Evolutionary conservation across 208 protist genomes (phyloP).

Genomic region (Trypanosomatidae sp.): DNA sequence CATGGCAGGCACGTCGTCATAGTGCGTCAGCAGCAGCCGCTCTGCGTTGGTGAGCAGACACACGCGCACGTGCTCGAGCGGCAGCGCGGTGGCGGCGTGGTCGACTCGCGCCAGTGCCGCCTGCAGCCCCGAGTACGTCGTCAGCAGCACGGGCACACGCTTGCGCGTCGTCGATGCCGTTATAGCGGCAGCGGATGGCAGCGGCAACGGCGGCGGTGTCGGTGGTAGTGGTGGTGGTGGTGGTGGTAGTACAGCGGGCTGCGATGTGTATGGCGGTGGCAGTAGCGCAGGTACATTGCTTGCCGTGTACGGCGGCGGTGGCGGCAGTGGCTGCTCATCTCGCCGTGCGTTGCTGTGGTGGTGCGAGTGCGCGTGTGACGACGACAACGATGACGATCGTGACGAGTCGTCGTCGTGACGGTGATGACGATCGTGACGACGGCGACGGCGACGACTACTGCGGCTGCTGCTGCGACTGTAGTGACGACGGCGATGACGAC

Average conservation of each 20-base stretch:
- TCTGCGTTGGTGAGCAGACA: slow-evolving; percentile 30
- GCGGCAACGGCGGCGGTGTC: slow-evolving; percentile 1
- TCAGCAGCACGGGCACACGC: slow-evolving; percentile 32
- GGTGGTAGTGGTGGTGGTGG: neutral
- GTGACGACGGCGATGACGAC: neutral
- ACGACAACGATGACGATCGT: neutral
- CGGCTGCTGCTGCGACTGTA: too few relatives aligned
- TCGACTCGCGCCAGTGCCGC: slow-evolving; percentile 14
- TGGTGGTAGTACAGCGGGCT: neutral
- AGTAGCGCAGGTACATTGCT: neutral
- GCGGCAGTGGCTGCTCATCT: neutral
- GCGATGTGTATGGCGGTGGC: neutral
- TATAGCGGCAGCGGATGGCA: neutral
- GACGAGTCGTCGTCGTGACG: neutral
- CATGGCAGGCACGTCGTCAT: slow-evolving; percentile 6
- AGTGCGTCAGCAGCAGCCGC: slow-evolving; percentile 18
- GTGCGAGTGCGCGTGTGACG: neutral
- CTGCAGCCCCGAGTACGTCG: slow-evolving; percentile 20
- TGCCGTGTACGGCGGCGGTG: slow-evolving; percentile 2
- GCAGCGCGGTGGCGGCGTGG: slow-evolving; percentile 17
- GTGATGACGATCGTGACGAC: neutral
- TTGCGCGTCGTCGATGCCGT: neutral
- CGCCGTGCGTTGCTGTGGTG: neutral
- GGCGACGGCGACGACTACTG: neutral
- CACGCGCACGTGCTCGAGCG: slow-evolving; percentile 43